Base-by-base conservation (phyloP, 2,329 filamentous ascomycete species). In the Colletotrichum lindemuthianum region DNA sequence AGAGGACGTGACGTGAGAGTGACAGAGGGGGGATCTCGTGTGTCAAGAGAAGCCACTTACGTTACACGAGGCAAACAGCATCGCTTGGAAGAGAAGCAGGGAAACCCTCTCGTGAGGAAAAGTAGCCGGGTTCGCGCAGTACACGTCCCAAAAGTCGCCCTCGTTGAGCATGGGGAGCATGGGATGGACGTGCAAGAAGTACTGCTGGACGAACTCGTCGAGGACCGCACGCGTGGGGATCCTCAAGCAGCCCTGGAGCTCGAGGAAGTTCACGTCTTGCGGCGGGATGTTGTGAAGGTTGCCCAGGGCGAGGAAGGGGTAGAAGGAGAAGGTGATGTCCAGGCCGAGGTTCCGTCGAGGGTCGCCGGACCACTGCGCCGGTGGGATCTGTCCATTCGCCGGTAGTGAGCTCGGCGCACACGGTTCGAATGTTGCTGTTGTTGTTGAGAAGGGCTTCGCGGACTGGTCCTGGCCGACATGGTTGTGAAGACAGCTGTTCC, bases 131-230 rank as follows among this genome's bases (percentile, higher is more conserved):
- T 71, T 53, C 71, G 72, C 64, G 49, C 72, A 73, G 64, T 80
- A 81, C 56, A 81, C 71, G 59, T 82, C 78, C 82, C 82, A 84
- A 11, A 69, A 68, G 44, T 81, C 76, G 0, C 79, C 79, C 69
- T 85, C 79, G 53, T 81, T 76, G 34, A 82, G 66, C 24, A 82
- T 70, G 0, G 80, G 80, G 36, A 82, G 70, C 36, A 81, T 67
- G 1, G 80, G 79, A 59, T 82, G 81, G n/a, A 82, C 78, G 57
- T 82, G 79, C 11, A 82, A 70, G 59, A 82, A 82, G 66, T 81
- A 82, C 52, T 82, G 78, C 67, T 79, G 76, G 5, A 85, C 74
- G 61, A 86, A 83, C 53, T 82, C 80, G 55, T 83, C 78, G 0
- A 84, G 71, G 1, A 81, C 72, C 1, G 72, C 63, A 24, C 75